Evolutionary conservation across 2,329 filamentous ascomycete genomes (phyloP).

Genomic region (Scedosporium apiospermum): DNA sequence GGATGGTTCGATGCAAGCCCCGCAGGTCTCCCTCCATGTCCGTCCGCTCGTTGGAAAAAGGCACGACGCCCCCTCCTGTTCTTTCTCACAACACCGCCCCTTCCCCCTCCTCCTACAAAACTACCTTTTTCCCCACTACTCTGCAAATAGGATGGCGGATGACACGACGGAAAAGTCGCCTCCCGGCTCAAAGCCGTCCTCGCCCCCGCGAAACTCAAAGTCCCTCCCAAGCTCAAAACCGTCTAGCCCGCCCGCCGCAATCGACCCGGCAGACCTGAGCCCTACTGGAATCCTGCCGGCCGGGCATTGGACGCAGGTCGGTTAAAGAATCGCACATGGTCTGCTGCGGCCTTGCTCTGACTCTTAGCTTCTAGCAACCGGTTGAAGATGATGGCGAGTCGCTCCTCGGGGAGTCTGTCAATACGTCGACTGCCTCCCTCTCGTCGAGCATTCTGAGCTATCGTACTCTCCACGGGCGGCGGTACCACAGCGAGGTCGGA

Average conservation of each 20-base stretch:
- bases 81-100: too few species aligned
- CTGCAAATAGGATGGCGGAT: too few species aligned
- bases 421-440: slow-evolving; percentile 16
- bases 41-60: too few species aligned
- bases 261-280: background rate
- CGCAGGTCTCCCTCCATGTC: too few species aligned
- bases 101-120: too few species aligned
- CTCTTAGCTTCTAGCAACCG: background rate
- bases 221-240: background rate
- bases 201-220: background rate
- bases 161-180: too few species aligned
- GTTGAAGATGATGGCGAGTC: background rate
- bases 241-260: background rate
- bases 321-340: background rate
- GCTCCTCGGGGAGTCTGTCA: background rate
- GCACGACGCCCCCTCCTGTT: too few species aligned
- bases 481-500: slow-evolving; percentile 19
- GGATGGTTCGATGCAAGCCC: too few species aligned
- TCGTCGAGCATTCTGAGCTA: slow-evolving; percentile 19
- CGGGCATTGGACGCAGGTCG: slow-evolving; percentile 3
- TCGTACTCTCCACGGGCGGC: slow-evolving; percentile 19
- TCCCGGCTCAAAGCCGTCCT: too few species aligned
- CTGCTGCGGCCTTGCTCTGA: background rate
- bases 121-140: too few species aligned
- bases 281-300: background rate